Base-by-base conservation (phyloP, 495 filamentous ascomycete species). In the Acidiella bohemica region DNA sequence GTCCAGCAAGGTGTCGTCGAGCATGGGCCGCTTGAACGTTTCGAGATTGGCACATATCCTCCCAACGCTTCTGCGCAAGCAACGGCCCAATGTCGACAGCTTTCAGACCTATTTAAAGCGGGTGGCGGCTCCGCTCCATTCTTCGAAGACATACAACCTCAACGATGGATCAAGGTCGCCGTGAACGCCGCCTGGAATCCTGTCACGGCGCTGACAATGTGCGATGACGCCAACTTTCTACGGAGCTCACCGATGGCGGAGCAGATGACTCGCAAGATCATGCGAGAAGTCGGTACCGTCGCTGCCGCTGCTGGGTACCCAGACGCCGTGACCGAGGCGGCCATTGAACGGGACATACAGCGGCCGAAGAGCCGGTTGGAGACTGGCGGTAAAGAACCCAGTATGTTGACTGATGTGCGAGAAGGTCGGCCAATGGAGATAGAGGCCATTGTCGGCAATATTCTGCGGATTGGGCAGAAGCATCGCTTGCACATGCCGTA, bases 101-200 rank as follows among this genome's bases (percentile, higher is more conserved):
- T 71, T 17, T 59, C 55, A 7, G 55, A 56, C 2, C 44, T 72
- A 19, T 46, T 69, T 14, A 41, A 35, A n/a, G 39, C 31, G 0
- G 66, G 61, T 10, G 64, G 65, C 4, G 68, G 53, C 0, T 61
- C 63, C 6, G 58, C 56, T 0, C 51, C 50, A 28, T 20, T 68
- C 2, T 57, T 59, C 27, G 66, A 65, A 20, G 67, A 74, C 39
- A 58, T 74, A 24, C 70, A 74, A 57, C 42, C 46, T 7, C 53
- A 58, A 47, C 56, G 67, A 14, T 72, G 70, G 70, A 48, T 43
- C 24, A 74, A 74, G 52, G 56, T 72, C 21, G 42, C 70, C 4
- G 45, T 68, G 4, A 74, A 72, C 39, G 65, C 57, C n/a, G 47
- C 61, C 14, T 72, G 67, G 63, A 74, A 72, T 40, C 66, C 68